Evolutionary conservation across 805 yeast species (phyloP).

Genomic region (Pichia sporocuriosa): DNA sequence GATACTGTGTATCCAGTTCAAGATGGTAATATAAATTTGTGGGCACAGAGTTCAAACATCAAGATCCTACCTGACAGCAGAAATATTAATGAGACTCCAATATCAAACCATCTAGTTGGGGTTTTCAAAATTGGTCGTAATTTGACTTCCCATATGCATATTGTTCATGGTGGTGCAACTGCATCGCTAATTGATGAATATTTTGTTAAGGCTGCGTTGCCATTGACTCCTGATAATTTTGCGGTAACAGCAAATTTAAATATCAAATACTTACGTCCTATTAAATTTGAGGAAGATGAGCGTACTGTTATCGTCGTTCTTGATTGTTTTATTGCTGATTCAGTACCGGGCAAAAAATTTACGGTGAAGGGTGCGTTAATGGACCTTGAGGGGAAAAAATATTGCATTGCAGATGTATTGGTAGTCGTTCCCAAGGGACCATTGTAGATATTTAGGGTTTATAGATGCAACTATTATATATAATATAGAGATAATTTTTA

Average conservation of each 20-base stretch:
- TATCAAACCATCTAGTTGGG: slow-evolving; percentile 36
- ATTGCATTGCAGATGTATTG: slow-evolving; percentile 22
- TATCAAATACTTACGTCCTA: slow-evolving; percentile 34
- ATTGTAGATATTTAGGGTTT: background rate
- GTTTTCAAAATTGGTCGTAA: slow-evolving; percentile 41
- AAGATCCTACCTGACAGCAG: background rate
- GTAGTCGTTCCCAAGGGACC: slow-evolving; percentile 21
- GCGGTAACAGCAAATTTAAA: slow-evolving; percentile 47
- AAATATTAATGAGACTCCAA: background rate
- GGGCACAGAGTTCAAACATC: background rate
- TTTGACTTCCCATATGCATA: slow-evolving; percentile 41
- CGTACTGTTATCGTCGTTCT: slow-evolving; percentile 16
- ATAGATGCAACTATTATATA: background rate
- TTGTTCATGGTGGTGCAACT: slow-evolving; percentile 48
- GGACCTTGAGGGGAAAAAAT: slow-evolving; percentile 14
- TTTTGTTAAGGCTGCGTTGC: slow-evolving; percentile 44
- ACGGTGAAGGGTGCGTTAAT: slow-evolving; percentile 19
- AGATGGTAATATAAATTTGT: background rate
- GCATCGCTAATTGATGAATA: slow-evolving; percentile 49
- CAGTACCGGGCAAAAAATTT: slow-evolving; percentile 15
- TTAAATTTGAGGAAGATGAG: slow-evolving; percentile 13
- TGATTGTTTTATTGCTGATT: slow-evolving; percentile 19
- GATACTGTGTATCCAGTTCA: slow-evolving; percentile 2
- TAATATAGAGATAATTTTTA: background rate
- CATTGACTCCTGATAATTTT: slow-evolving; percentile 35